Evolutionary conservation across 768 basidiomycete genomes (phyloP), one percentile per base, ranked within the genome.

Genomic region (Austroboletus eburneus): DNA sequence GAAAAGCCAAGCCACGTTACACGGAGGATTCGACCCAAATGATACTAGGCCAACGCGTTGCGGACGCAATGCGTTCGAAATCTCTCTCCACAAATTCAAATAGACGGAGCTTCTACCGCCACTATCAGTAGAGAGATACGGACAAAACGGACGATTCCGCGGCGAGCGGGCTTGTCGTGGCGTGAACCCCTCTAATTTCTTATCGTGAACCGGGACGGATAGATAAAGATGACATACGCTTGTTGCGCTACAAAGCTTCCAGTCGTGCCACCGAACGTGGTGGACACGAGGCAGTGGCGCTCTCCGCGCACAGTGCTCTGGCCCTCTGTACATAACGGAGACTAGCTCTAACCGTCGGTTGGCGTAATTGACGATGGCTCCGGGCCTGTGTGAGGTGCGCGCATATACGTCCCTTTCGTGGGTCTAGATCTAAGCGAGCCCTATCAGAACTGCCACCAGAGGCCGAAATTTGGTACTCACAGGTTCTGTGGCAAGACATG

Each of bases 401-500:
- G 24, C 23, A 13, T 14, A 32, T 39, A 13, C 51, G 36, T 22
- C 32, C 24, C 30, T 43, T 41, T 45, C 24, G 25, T 27, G 43
- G n/a, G 36, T 34, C 39, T 40, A 14, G 39, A 55, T 41, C 45
- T 39, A 23, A 53, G 48, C 21, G 9, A 9, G 18, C 45, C 21
- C 13, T 1, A 24, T 30, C 44, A 83, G 82, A 71, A 71, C 36
- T 85, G 82, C 56, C 75, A 76, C 56, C 48, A 71, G 33, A 72
- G 70, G 40, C 78, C 78, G n/a, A 81, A 80, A 59, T 76, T 72
- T 43, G 64, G 67, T 40, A 71, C 71, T 22, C 79, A 81, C 64
- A 72, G 69, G 16, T 83, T 73, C 55, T 83, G 81, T 50, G 69
- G 78, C 45, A 81, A 75, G 63, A 75, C 73, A 9, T 83, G 81